phyloP scores from a whole-genome alignment of 768 basidiomycete genomes.

The Coprinopsis strossmayeri region DNA sequence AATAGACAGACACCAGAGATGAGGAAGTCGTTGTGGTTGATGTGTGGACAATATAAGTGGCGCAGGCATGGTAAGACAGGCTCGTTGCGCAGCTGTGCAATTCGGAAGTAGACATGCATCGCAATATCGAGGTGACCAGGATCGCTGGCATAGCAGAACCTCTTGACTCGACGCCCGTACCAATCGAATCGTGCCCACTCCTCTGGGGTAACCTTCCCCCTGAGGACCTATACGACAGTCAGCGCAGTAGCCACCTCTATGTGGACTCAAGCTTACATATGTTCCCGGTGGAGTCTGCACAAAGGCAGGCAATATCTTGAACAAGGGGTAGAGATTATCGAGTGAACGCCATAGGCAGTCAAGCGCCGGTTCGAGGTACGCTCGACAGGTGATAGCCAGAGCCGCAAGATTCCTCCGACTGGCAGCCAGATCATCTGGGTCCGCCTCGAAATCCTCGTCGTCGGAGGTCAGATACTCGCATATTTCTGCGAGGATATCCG shows the following conservation, averaged over 20 bases:
- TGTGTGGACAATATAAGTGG: conserved; percentile 22
- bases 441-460: conserved; percentile 13
- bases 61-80: conserved; percentile 22
- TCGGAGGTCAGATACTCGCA: conserved; percentile 21
- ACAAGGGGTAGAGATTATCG: conserved; percentile 26
- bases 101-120: conserved; percentile 28
- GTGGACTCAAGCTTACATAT: conserved; percentile 19
- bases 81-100: conserved; percentile 22
- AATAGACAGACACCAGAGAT: conserved; percentile 28
- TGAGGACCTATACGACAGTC: conserved; percentile 18
- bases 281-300: conserved; percentile 17
- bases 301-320: conserved; percentile 25
- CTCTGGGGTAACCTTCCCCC: conserved; percentile 17
- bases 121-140: conserved; percentile 24
- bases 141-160: conserved; percentile 23
- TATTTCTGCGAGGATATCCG: conserved; percentile 25
- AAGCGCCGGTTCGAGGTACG: conserved; percentile 26
- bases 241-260: background rate
- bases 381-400: conserved; percentile 23
- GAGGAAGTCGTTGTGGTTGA: conserved; percentile 23
- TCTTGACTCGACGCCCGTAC: conserved; percentile 23
- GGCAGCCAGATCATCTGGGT: conserved; percentile 11
- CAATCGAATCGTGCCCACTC: conserved; percentile 28
- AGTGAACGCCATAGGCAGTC: conserved; percentile 25
- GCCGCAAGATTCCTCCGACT: conserved; percentile 13